Base-by-base conservation (phyloP, 176 grass and related monocot species). In the Lolium rigidum region DNA sequence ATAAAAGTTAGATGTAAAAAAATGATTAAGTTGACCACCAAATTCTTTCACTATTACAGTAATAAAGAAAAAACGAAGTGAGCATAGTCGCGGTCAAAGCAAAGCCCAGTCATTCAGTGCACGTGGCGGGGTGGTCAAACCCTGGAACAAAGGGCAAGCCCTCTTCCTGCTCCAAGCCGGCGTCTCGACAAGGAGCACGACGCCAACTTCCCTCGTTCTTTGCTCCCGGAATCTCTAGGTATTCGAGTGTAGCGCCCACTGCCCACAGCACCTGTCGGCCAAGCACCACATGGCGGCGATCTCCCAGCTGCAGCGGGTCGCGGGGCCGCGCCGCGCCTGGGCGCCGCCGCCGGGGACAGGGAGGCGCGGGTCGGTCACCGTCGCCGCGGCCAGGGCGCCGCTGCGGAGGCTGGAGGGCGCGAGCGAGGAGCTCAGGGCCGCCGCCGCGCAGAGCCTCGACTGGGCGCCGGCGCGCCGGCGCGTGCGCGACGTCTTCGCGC, bases 391-490 rank as follows among this genome's bases (percentile, higher is more conserved):
- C 9, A 87, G 63, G 63, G 46, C 65, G 21, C 21, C 21, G 82
- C 76, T 49, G 70, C 21, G 25, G 63, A 26, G 57, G 69, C 84
- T 95, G 82, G 95, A 95, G 88, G 93, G 95, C 20, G 87, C 90
- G 57, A 84, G 91, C 66, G 93, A 92, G 65, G 93, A 95, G 85
- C 89, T 98, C 16, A 93, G 87, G 86, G 74, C 86, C 6, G 55
- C 89, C 10, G 95, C 95, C 20, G 80, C 91, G 49, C 80, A 95
- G 93, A 81, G 87, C 80, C 83, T 95, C 31, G 95, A 95, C 91
- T 95, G 93, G 91, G 95, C 95, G 14, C 93, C 95, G 35, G 87
- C 93, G 43, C 95, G 95, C 18, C 85, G 95, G 1, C 89, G 93
- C 49, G 89, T 92, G 76, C 90, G 91, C 41, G 83, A 65, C 3